Conservation (phyloP, 2,329 filamentous ascomycete genomes). For the Pleomassaria siparia region DNA sequence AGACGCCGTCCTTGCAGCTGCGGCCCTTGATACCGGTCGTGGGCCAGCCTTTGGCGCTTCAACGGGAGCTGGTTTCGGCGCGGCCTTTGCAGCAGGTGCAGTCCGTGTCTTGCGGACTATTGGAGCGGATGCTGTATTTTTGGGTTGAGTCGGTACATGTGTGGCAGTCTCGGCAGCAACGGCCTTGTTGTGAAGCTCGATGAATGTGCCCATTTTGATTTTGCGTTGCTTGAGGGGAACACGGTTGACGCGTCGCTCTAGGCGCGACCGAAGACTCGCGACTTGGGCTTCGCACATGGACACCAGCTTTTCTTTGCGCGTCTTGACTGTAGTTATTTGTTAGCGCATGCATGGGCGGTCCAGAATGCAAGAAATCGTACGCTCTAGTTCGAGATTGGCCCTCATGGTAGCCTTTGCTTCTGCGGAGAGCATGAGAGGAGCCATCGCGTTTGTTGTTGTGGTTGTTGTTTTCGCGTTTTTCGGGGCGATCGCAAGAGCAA, state of each 20-base stretch:
- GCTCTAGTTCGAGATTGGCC: conserved; percentile 36
- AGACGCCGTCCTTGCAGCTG: background rate
- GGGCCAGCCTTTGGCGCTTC: background rate
- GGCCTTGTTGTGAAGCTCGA: conserved; percentile 64
- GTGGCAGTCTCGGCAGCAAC: background rate
- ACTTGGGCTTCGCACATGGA: conserved; percentile 88
- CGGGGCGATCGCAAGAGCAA: background rate
- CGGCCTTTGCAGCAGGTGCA: background rate
- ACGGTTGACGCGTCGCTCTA: conserved; percentile 91
- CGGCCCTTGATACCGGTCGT: background rate
- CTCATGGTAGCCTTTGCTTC: conserved; percentile 38
- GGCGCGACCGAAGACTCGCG: conserved; percentile 77
- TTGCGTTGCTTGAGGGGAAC: conserved; percentile 80
- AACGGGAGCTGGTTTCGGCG: background rate
- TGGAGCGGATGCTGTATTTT: background rate
- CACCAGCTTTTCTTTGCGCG: conserved; percentile 82
- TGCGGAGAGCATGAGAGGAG: conserved; percentile 23
- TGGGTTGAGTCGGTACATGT: too few species aligned
- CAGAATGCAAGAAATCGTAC: conserved; percentile 18
- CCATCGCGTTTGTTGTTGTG: conserved; percentile 22
- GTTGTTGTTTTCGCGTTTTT: conserved; percentile 13
- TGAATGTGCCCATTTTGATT: conserved; percentile 78
- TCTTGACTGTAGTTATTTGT: conserved; percentile 60
- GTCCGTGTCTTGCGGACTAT: background rate
- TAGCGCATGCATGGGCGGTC: conserved; percentile 2